These are phyloP conservation scores for Rutstroemia sydowiana DNA, from an alignment of 2,329 filamentous ascomycete species.

Conservation along the genomic window DNA sequence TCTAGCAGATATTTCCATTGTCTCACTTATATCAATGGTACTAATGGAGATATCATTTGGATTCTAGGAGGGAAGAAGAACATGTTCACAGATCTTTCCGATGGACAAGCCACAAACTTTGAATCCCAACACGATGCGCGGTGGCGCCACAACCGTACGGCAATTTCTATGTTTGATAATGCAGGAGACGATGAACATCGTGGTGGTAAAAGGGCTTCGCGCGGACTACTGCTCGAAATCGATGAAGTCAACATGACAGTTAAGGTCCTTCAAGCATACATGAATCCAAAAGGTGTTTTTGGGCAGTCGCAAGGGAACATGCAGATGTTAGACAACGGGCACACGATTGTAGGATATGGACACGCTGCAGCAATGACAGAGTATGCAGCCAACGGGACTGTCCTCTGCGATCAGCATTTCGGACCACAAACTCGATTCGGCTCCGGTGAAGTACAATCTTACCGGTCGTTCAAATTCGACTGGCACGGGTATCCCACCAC, in stretches of 20 bases:
- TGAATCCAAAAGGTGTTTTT: conserved; percentile 18
- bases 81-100: conserved; percentile 32
- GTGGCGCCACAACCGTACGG: conserved; percentile 26
- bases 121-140: conserved; percentile 44
- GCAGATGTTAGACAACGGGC: conserved; percentile 21
- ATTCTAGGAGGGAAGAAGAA: conserved; percentile 38
- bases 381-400: conserved; percentile 27
- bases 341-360: conserved; percentile 23
- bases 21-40: conserved; percentile 41
- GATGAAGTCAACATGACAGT: conserved; percentile 17
- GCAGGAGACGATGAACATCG: conserved; percentile 14
- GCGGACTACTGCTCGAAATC: conserved; percentile 21
- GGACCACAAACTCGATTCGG: conserved; percentile 32
- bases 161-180: conserved; percentile 24
- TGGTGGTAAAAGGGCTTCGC: conserved; percentile 12
- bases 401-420: conserved; percentile 31
- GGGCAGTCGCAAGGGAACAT: conserved; percentile 20
- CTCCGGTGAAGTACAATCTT: conserved; percentile 30
- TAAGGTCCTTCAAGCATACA: conserved; percentile 16
- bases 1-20: conserved; percentile 39
- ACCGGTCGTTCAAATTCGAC: conserved; percentile 34
- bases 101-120: conserved; percentile 37
- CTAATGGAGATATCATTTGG: conserved; percentile 41
- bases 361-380: conserved; percentile 20
- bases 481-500: conserved; percentile 34